Base-by-base conservation (phyloP, 2,329 filamentous ascomycete species). In the Penicillium sumatraense region DNA sequence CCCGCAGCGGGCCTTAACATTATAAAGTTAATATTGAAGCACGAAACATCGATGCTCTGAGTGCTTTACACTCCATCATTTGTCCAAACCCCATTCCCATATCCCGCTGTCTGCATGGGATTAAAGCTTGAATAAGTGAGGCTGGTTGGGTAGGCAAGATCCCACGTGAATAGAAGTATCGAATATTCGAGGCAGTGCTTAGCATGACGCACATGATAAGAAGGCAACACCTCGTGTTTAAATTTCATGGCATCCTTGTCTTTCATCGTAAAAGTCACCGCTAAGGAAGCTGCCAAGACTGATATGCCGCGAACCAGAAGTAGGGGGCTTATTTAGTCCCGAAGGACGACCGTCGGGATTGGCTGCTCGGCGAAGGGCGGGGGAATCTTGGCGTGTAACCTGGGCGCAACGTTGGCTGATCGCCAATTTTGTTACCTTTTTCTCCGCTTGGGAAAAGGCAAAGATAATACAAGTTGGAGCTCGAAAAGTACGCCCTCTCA, bases 321-420 rank as follows among this genome's bases (percentile, higher is more conserved):
- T 18, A 8, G 9, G n/a, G 23, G 8, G 20, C 21, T 27, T 27
- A 14, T 7, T 27, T 13, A 44, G 23, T 14, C 40, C 23, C 23
- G 40, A 24, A 11, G 40, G n/a, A 1, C 1, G 14, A 5, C 40
- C 40, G 23, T 44, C 40, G 23, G 23, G 40, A 56, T 52, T 56
- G 53, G 53, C 14, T 38, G 36, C 13, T 38, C 20, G 16, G 35
- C 26, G 16, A 18, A 38, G 16, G 21, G 35, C 33, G 33, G 49
- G 27, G 6, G 13, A 31, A 27, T 49, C 54, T 57, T 57, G 54
- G 54, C 54, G 36, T 26, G 48, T n/a, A 23, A 20, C 40, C 38
- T 20, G 47, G 47, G 41, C 50, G 46, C 41, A 50, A 53, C 50
- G 26, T 3, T 13, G 21, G 40, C 40, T 44, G 40, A 44, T 44